Percentiles rank a stretch among this genome's conserved stretches.
phyloP scores from a whole-genome alignment of 495 filamentous ascomycete genomes.

The Talaromyces wortmannii region DNA sequence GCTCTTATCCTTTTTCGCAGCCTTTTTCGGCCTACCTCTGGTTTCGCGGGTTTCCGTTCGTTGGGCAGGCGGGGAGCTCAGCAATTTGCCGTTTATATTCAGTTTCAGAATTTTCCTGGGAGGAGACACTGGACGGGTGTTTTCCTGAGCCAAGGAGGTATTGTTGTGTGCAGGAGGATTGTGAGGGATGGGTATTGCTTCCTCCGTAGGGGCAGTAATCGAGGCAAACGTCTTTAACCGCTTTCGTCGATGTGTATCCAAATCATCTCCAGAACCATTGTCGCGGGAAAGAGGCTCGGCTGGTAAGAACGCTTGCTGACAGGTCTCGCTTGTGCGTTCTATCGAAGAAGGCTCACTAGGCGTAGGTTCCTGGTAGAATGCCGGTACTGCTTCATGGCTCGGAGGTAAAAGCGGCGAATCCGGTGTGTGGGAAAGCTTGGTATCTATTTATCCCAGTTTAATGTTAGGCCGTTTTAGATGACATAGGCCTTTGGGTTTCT shows the following conservation, averaged over 20 bases:
- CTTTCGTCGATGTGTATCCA: constrained; percentile 38
- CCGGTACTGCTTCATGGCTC: neutral
- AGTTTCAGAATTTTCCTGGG: constrained; percentile 45
- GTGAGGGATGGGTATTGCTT: neutral
- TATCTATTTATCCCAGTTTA: constrained; percentile 5
- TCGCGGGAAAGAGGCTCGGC: neutral
- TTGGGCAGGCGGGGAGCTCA: constrained; percentile 39
- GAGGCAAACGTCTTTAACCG: constrained; percentile 34
- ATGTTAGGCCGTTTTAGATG: neutral
- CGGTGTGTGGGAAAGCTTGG: neutral
- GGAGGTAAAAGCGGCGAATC: neutral
- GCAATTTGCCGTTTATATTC: constrained; percentile 48
- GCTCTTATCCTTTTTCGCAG: constrained; percentile 5
- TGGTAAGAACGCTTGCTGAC: neutral
- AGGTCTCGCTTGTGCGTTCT: neutral
- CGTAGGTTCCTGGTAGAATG: neutral
- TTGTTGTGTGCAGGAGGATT: neutral
- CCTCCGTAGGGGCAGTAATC: neutral
- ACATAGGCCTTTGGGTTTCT: neutral
- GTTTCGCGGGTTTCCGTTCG: constrained; percentile 17
- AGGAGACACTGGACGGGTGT: neutral
- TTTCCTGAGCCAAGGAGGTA: neutral
- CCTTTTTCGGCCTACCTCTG: constrained; percentile 15
- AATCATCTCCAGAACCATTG: constrained; percentile 25
- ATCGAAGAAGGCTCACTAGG: neutral